Conservation (phyloP, 768 basidiomycete species). For the Hypsizygus marmoreus region DNA sequence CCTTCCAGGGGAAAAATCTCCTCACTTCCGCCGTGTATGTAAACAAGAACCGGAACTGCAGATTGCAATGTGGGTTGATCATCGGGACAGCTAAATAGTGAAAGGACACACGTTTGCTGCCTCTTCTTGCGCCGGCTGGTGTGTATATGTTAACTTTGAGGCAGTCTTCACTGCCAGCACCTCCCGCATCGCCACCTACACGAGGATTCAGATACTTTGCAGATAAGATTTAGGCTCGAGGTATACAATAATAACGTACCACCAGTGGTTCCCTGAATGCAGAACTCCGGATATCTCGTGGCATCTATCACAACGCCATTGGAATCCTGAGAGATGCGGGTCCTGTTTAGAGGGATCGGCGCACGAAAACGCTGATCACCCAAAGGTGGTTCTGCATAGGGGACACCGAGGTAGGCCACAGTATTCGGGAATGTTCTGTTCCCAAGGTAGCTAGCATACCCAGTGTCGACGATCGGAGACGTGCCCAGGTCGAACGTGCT, state of each 20-base stretch:
- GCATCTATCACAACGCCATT: slow-evolving; percentile 49
- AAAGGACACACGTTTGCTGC: slow-evolving; percentile 45
- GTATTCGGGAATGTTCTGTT: slow-evolving; percentile 52
- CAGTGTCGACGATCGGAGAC: slow-evolving; percentile 47
- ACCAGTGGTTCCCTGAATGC: slow-evolving; percentile 58
- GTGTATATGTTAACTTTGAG: slow-evolving; percentile 68
- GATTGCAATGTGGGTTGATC: neutral
- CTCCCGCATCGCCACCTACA: slow-evolving; percentile 56
- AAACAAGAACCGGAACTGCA: slow-evolving; percentile 47
- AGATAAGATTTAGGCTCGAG: neutral
- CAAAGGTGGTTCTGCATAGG: slow-evolving; percentile 61
- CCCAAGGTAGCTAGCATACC: slow-evolving; percentile 60
- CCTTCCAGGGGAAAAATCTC: no score
- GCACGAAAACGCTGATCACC: slow-evolving; percentile 53
- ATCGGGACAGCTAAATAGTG: neutral
- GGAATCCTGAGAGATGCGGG: slow-evolving; percentile 37
- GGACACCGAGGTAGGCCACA: slow-evolving; percentile 59
- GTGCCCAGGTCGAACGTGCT: slow-evolving; percentile 4
- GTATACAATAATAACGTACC: no score
- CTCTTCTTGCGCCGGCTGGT: slow-evolving; percentile 46
- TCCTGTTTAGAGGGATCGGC: slow-evolving; percentile 52
- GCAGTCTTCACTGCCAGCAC: slow-evolving; percentile 68
- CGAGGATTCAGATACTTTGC: slow-evolving; percentile 3
- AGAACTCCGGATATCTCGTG: slow-evolving; percentile 55
- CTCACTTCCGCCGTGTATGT: slow-evolving; percentile 52